phyloP scores from a whole-genome alignment of 2,329 filamentous ascomycete genomes.

The Apiospora arundinis region DNA sequence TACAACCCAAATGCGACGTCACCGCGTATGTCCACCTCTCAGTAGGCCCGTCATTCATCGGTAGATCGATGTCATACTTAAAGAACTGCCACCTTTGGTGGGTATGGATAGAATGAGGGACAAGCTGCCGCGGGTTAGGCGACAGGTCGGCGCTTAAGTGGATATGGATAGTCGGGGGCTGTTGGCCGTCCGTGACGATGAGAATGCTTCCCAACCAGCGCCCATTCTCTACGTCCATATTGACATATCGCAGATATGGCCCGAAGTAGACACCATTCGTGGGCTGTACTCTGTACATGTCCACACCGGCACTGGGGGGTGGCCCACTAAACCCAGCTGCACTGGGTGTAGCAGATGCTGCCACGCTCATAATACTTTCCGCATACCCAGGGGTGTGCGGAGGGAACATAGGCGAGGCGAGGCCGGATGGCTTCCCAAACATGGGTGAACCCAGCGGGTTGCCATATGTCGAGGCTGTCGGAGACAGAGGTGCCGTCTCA shows the following conservation, averaged over 20 bases:
- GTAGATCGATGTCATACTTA: conserved; percentile 88
- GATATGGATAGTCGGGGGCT: conserved; percentile 94
- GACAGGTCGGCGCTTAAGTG: conserved; percentile 90
- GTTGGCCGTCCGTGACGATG: conserved; percentile 86
- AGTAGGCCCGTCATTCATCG: conserved; percentile 83
- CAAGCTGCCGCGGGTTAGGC: conserved; percentile 88
- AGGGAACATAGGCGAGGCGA: conserved; percentile 83
- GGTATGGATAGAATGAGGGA: conserved; percentile 80
- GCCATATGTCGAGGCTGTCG: conserved; percentile 77
- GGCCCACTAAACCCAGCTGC: conserved; percentile 86
- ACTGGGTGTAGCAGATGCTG: conserved; percentile 74
- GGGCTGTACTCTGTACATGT: conserved; percentile 91
- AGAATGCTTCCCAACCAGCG: conserved; percentile 93
- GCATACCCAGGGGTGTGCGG: conserved; percentile 85
- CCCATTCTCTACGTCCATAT: conserved; percentile 94
- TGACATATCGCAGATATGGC: conserved; percentile 92
- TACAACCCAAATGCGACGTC: conserved; percentile 94
- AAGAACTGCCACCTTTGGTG: conserved; percentile 97
- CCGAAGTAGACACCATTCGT: conserved; percentile 99
- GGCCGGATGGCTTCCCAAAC: conserved; percentile 68
- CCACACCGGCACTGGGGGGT: conserved; percentile 86
- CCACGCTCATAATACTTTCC: conserved; percentile 84
- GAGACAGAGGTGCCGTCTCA: conserved; percentile 82
- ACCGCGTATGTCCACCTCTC: conserved; percentile 97
- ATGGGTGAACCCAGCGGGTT: conserved; percentile 76